Evolutionary conservation across 2,329 filamentous ascomycete genomes (phyloP).

Genomic region (Colletotrichum viniferum): DNA sequence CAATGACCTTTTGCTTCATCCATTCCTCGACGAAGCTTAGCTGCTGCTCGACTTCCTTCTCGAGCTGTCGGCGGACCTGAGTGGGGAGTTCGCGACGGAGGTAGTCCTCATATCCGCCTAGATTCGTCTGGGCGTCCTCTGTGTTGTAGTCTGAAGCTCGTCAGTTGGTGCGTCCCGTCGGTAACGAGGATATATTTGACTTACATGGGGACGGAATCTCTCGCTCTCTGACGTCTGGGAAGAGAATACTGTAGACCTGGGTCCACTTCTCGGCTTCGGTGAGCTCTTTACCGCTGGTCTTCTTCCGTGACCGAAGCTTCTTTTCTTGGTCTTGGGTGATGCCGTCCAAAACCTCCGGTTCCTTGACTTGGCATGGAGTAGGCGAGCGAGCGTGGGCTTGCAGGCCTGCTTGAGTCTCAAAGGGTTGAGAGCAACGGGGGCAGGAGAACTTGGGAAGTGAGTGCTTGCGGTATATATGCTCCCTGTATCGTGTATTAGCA

Average conservation of each 20-base stretch:
- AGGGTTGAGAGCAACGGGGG: conserved; percentile 38
- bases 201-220: conserved; percentile 22
- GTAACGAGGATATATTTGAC: not conserved
- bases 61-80: conserved; percentile 35
- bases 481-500: conserved; percentile 23
- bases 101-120: conserved; percentile 27
- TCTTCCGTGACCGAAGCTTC: conserved; percentile 35
- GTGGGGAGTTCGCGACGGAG: conserved; percentile 37
- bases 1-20: conserved; percentile 25
- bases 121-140: conserved; percentile 26
- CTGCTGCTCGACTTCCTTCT: conserved; percentile 28
- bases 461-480: conserved; percentile 43
- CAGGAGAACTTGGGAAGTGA: conserved; percentile 33
- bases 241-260: conserved; percentile 39
- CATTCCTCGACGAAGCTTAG: conserved; percentile 28
- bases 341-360: conserved; percentile 34
- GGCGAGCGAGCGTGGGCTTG: conserved; percentile 33
- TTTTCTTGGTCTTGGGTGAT: conserved; percentile 39
- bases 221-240: conserved; percentile 32
- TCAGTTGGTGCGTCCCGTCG: not conserved
- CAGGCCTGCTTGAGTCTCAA: conserved; percentile 34
- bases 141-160: conserved; percentile 34
- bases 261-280: conserved; percentile 41
- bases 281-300: conserved; percentile 32
- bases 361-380: conserved; percentile 26